Conservation (phyloP, 129 eudicot genomes). For the Heracleum sosnowskyi region DNA sequence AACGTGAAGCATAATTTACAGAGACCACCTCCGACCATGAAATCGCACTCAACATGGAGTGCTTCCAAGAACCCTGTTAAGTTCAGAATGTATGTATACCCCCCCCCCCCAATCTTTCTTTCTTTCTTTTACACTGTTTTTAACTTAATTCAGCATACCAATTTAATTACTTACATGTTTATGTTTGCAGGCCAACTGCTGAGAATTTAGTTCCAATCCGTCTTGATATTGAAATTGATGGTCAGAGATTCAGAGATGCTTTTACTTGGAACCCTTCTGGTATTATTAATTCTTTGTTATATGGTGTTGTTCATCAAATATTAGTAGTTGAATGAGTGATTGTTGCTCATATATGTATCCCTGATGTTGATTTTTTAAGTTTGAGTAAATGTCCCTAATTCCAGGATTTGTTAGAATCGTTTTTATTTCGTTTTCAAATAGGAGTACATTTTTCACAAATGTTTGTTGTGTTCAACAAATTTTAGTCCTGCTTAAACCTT, state of each 20-base stretch:
- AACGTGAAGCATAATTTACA: background rate
- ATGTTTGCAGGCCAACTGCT: conserved; percentile 67
- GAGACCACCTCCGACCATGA: conserved; percentile 23
- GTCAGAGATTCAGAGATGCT: conserved; percentile 79
- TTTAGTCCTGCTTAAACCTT: too few relatives aligned
- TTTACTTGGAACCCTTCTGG: conserved; percentile 94
- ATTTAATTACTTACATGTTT: background rate
- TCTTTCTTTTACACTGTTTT: background rate
- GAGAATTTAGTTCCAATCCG: conserved; percentile 95
- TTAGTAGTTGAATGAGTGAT: background rate
- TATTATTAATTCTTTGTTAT: conserved; percentile 9
- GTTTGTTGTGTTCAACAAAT: too few relatives aligned
- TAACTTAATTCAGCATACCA: background rate
- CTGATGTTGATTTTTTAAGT: background rate
- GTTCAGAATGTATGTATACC: conserved; percentile 64
- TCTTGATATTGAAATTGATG: conserved; percentile 82
- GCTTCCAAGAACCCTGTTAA: conserved; percentile 60
- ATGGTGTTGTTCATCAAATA: background rate
- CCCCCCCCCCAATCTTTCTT: background rate
- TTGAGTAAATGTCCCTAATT: background rate
- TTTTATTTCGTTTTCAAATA: too few relatives aligned
- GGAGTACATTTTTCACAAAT: too few relatives aligned
- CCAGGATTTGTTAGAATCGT: background rate
- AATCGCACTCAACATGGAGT: conserved; percentile 54
- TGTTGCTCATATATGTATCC: background rate